Evolutionary conservation across 441 rosid genomes (phyloP).

Genomic region (Populus hybrid): DNA sequence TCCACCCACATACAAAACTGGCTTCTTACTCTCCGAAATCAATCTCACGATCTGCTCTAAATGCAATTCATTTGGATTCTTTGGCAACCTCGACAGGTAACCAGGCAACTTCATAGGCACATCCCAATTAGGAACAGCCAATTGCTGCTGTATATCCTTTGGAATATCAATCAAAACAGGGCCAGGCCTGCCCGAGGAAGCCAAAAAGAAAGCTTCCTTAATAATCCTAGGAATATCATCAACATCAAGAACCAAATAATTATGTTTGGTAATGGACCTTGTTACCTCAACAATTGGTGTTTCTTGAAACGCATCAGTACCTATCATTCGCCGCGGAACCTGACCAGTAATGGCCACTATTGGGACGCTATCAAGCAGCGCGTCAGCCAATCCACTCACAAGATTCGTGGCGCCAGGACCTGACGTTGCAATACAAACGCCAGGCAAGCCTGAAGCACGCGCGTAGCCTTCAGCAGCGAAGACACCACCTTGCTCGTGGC

Average conservation of each 20-base stretch:
- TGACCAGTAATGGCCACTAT: constrained; percentile 89
- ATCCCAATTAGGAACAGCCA: constrained; percentile 77
- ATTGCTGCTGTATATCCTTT: constrained; percentile 87
- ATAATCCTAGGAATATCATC: constrained; percentile 89
- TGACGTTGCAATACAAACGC: constrained; percentile 91
- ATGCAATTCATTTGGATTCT: constrained; percentile 41
- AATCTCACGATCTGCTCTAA: constrained; percentile 80
- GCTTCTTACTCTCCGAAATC: constrained; percentile 69
- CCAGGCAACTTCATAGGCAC: constrained; percentile 56
- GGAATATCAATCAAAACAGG: constrained; percentile 89
- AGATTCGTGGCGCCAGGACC: constrained; percentile 96
- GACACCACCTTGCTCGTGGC: constrained; percentile 93
- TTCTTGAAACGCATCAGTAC: constrained; percentile 91
- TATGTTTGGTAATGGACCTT: constrained; percentile 82
- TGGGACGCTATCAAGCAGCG: constrained; percentile 84
- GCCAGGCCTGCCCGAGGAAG: constrained; percentile 81
- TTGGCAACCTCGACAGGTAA: constrained; percentile 76
- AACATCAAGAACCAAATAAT: constrained; percentile 79
- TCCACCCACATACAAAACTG: constrained; percentile 92
- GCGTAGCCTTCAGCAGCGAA: constrained; percentile 96
- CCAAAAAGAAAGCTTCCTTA: constrained; percentile 75
- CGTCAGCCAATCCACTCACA: constrained; percentile 93
- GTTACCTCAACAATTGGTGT: constrained; percentile 96
- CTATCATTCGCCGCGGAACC: constrained; percentile 91
- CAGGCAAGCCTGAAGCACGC: constrained; percentile 73